A percentile compares a stretch with the other conserved stretches of the same genome.
Evolutionary conservation across 2,329 filamentous ascomycete genomes (phyloP).

Genomic region (Torrubiella hemipterigena): DNA sequence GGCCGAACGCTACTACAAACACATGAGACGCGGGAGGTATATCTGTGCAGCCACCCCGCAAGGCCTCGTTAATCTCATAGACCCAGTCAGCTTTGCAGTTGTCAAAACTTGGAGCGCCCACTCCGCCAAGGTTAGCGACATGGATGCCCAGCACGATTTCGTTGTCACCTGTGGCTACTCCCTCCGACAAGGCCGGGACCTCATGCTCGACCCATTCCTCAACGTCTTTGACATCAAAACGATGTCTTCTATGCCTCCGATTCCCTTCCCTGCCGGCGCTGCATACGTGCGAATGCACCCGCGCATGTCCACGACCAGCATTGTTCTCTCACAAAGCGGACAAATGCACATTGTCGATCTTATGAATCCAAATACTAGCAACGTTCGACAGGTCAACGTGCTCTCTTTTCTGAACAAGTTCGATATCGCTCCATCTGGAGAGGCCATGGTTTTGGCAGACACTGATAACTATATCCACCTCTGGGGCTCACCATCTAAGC

Average conservation of each 20-base stretch:
- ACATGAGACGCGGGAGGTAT: constrained; percentile 84
- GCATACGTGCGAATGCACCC: constrained; percentile 96
- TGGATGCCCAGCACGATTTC: constrained; percentile 93
- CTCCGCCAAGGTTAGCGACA: constrained; percentile 79
- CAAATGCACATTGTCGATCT: constrained; percentile 94
- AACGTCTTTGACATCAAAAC: constrained; percentile 95
- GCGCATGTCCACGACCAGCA: constrained; percentile 85
- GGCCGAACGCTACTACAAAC: constrained; percentile 67
- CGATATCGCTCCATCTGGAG: constrained; percentile 78
- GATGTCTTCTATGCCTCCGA: constrained; percentile 74
- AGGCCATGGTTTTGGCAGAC: constrained; percentile 73
- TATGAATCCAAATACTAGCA: constrained; percentile 83
- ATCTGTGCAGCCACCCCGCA: constrained; percentile 83
- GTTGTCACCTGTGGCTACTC: constrained; percentile 94
- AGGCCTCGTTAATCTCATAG: constrained; percentile 77
- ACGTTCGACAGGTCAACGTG: constrained; percentile 71
- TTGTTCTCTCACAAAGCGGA: constrained; percentile 82
- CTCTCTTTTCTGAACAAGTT: constrained; percentile 64
- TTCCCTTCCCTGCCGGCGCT: constrained; percentile 84
- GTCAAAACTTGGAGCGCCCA: constrained; percentile 88
- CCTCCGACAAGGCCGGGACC: constrained; percentile 56
- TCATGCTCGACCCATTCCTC: constrained; percentile 82
- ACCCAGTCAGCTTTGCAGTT: constrained; percentile 64
- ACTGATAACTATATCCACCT: constrained; percentile 68
- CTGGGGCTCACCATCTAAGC: constrained; percentile 78